A percentile compares a stretch with the other conserved stretches of the same genome.
Conservation (phyloP, 2,329 filamentous ascomycete species). For the Diaporthe nobilis region DNA sequence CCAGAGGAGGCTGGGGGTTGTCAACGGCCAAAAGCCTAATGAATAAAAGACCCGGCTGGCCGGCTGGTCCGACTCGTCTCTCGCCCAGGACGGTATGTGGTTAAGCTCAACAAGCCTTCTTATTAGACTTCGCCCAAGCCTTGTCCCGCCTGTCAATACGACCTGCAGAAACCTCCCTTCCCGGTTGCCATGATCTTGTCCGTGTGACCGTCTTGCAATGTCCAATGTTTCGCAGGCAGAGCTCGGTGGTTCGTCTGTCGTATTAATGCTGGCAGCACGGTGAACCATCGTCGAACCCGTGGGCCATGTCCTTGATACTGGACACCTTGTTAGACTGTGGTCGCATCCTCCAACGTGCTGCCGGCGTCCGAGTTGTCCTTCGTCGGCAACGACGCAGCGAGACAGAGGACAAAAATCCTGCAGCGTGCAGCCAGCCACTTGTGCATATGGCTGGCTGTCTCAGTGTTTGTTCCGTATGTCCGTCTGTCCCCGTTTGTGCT, state of each 20-base stretch:
- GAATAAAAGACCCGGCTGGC: not conserved
- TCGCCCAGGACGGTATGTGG: not conserved
- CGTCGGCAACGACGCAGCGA: conserved; percentile 7
- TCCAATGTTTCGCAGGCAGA: not conserved
- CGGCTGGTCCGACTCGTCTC: not conserved
- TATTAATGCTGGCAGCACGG: not conserved
- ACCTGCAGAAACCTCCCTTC: conserved; percentile 2
- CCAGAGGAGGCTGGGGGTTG: not conserved
- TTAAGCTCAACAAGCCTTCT: conserved; percentile 22
- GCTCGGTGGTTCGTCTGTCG: not conserved
- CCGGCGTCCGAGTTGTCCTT: conserved; percentile 2
- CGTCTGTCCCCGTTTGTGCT: not conserved
- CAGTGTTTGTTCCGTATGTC: conserved; percentile 12
- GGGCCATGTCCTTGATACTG: not conserved
- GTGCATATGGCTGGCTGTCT: conserved; percentile 20
- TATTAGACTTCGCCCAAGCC: conserved; percentile 14
- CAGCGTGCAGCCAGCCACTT: conserved; percentile 9
- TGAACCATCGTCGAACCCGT: not conserved
- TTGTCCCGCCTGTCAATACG: conserved; percentile 20
- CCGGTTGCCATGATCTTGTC: not conserved
- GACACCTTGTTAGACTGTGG: not conserved
- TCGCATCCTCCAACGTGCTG: conserved; percentile 14
- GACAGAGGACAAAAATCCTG: not conserved
- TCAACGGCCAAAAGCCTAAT: not conserved
- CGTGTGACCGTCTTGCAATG: conserved; percentile 7